Conservation (phyloP, 225 moss, liverwort and hornwort genomes). For the Bryoerythrophyllum caledonicum region DNA sequence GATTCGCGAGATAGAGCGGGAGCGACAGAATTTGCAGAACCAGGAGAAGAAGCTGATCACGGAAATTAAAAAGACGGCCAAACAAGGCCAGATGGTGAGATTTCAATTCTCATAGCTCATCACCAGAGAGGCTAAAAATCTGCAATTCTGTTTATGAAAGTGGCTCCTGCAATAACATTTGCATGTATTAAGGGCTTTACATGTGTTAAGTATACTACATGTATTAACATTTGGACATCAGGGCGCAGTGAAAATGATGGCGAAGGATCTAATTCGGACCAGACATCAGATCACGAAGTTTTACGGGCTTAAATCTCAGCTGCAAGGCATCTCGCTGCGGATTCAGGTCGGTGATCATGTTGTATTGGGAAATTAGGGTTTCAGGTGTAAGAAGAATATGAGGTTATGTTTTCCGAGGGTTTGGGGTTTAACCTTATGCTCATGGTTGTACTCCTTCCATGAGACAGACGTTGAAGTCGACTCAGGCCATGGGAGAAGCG, state of each 20-base stretch:
- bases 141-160: background rate
- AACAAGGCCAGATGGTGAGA: constrained; percentile 98
- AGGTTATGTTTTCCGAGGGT: background rate
- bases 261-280: constrained; percentile 94
- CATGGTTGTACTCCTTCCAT: constrained; percentile 10
- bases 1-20: constrained; percentile 91
- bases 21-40: constrained; percentile 83
- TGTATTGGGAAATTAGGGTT: constrained; percentile 19
- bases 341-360: constrained; percentile 62
- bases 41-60: constrained; percentile 96
- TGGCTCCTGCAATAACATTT: background rate
- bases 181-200: background rate
- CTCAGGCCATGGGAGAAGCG: constrained; percentile 96
- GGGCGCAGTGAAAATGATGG: constrained; percentile 97
- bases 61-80: constrained; percentile 98
- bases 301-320: constrained; percentile 93
- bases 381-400: background rate
- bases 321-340: constrained; percentile 94
- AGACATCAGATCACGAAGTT: constrained; percentile 97
- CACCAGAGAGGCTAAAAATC: background rate
- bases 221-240: constrained; percentile 5
- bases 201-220: background rate
- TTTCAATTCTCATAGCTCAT: constrained; percentile 3
- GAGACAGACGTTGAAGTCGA: constrained; percentile 92
- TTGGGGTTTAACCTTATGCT: background rate